A percentile compares a stretch with the other conserved stretches of the same genome.
phyloP scores from a whole-genome alignment of 2,329 filamentous ascomycete genomes.

The Aspergillus proliferans region DNA sequence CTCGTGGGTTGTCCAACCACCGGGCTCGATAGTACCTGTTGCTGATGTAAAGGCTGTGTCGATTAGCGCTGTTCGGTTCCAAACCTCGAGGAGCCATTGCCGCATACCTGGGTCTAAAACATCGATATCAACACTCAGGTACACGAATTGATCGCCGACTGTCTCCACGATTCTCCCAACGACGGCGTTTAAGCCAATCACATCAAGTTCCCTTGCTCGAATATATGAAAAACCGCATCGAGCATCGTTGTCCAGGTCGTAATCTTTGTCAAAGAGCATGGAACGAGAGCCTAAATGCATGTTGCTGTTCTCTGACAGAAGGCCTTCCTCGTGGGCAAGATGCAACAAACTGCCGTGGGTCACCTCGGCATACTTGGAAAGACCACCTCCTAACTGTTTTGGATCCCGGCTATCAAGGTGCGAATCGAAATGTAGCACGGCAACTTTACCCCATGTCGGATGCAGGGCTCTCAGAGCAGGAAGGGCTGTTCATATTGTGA shows the following conservation, averaged over 20 bases:
- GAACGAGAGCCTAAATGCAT: neutral
- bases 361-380: slow-evolving; percentile 2
- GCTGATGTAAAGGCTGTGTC: slow-evolving; percentile 4
- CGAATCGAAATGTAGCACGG: slow-evolving; percentile 24
- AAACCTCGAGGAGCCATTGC: neutral
- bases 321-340: slow-evolving; percentile 19
- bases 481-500: slow-evolving; percentile 20
- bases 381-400: neutral
- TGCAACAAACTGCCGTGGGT: slow-evolving; percentile 24
- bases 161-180: slow-evolving; percentile 11
- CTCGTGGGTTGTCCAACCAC: slow-evolving; percentile 18
- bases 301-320: neutral
- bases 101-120: slow-evolving; percentile 3
- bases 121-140: slow-evolving; percentile 30
- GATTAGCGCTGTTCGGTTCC: neutral
- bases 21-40: slow-evolving; percentile 21
- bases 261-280: slow-evolving; percentile 14
- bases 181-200: slow-evolving; percentile 17
- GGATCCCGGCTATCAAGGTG: slow-evolving; percentile 20
- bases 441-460: slow-evolving; percentile 15
- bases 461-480: slow-evolving; percentile 21
- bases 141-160: slow-evolving; percentile 18
- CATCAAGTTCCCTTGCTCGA: slow-evolving; percentile 20
- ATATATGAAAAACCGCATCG: slow-evolving; percentile 17
- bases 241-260: slow-evolving; percentile 17